Conservation (phyloP, 192 early-diverging fungal species). For the Gonapodya prolifera region DNA sequence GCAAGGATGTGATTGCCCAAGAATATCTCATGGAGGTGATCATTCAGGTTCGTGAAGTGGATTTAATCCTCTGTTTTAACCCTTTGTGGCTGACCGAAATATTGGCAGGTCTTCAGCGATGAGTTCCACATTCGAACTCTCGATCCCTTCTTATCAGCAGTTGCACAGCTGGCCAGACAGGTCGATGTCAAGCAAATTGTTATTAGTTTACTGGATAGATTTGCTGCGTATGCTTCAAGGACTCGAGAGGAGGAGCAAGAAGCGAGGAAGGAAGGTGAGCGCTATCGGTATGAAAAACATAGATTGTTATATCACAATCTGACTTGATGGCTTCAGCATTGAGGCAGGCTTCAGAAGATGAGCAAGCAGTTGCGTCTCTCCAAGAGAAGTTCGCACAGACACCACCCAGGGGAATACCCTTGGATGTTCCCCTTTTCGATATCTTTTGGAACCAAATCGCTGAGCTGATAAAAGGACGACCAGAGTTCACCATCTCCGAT, state of each 20-base stretch:
- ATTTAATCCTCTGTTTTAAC: neutral
- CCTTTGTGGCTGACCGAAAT: neutral
- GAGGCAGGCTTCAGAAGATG: neutral
- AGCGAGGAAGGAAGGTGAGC: constrained; percentile 14
- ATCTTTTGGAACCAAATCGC: constrained; percentile 96
- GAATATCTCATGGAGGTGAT: constrained; percentile 99
- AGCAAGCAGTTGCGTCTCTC: neutral
- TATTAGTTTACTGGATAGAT: constrained; percentile 85
- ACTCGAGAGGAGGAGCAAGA: constrained; percentile 15
- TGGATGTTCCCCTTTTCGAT: constrained; percentile 81
- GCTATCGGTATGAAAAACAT: too few species aligned
- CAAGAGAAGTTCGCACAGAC: constrained; percentile 14
- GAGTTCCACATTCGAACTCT: constrained; percentile 92
- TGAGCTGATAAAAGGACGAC: constrained; percentile 76
- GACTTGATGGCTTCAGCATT: neutral
- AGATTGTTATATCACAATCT: too few species aligned
- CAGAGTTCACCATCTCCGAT: constrained; percentile 85
- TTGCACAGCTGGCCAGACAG: constrained; percentile 76
- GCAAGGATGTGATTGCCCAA: constrained; percentile 94
- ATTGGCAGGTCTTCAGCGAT: constrained; percentile 81
- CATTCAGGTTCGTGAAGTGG: constrained; percentile 61
- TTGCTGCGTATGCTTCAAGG: constrained; percentile 80
- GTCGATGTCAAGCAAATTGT: constrained; percentile 97
- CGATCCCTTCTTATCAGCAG: constrained; percentile 76
- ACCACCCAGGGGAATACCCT: constrained; percentile 63